Evolutionary conservation across 108 stramenopile species (phyloP).

Genomic region (Skeletonema tropicum): DNA sequence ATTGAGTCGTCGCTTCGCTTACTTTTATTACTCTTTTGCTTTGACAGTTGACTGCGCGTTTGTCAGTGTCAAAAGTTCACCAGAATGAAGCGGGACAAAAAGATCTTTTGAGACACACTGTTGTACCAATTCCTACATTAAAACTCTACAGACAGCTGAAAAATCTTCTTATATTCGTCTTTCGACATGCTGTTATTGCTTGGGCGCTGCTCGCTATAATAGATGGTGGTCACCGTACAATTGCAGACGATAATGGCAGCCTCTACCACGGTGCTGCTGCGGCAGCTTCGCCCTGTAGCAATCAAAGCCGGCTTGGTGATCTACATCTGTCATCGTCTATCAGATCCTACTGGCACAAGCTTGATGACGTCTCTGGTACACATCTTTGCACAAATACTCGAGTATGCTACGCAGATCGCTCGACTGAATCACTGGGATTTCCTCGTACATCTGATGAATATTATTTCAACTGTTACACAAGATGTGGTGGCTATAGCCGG

Average conservation of each 20-base stretch:
- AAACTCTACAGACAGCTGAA: too few species aligned
- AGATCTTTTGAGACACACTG: too few species aligned
- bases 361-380: not conserved
- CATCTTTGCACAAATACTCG: not conserved
- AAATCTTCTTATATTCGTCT: too few species aligned
- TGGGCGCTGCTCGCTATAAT: too few species aligned
- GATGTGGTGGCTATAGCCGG: constrained; percentile 12
- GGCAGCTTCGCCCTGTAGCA: constrained; percentile 7
- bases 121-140: too few species aligned
- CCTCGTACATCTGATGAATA: not conserved
- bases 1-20: too few species aligned
- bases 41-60: too few species aligned
- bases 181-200: too few species aligned
- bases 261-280: not conserved
- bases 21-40: too few species aligned
- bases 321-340: constrained; percentile 9
- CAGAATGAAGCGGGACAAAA: too few species aligned
- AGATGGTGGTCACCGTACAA: too few species aligned
- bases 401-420: not conserved
- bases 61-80: too few species aligned
- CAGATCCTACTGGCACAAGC: constrained; percentile 2
- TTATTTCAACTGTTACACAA: constrained; percentile 7
- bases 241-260: not conserved
- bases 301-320: not conserved
- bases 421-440: not conserved